Evolutionary conservation across 805 yeast genomes (phyloP), one percentile per base, ranked within the genome.

Genomic region (Nakazawaea ishiwadae): DNA sequence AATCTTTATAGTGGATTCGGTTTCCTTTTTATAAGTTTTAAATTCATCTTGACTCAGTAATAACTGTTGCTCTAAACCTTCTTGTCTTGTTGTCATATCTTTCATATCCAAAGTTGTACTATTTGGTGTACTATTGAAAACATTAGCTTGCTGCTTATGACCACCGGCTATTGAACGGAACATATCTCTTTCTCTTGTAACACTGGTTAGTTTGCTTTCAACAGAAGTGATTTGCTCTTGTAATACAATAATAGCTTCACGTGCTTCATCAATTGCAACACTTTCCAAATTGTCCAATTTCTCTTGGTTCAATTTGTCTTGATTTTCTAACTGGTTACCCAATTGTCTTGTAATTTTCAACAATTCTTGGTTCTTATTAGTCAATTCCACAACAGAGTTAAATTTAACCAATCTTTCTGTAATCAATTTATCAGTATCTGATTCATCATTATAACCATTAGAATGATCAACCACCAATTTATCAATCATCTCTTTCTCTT

Each of bases 331-430:
- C 52, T 79, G 77, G 30, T 72, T 68, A 9, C 91, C 95, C 14
- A 91, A 65, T 38, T 75, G 76, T 47, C 98, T 73, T 1, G 85
- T 77, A 2, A 84, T 77, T 28, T 69, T 64, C 27, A 89, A 61
- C 20, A 91, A 68, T 39, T 87, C 84, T 49, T 81, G 77, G 54
- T 91, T 91, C 58, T 80, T 84, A 39, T 72, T 64, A 51, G 87
- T 85, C 39, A 91, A 64, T 37, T 84, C 95, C 10, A 71, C 65
- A 11, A 85, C 71, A 52, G 73, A 74, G 32, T 71, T 74, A 62
- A 90, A 91, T 7, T 77, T 73, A 1, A 87, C 80, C 31, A 93
- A 65, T 45, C 95, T 70, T 41, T 84, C 83, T 8, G 88, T 69
- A 18, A 91, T 86, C 29, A 89, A 56, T 24, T 53, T 57, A 50